phyloP scores from a whole-genome alignment of 169 alveolate species.

The Fabrea salina region DNA sequence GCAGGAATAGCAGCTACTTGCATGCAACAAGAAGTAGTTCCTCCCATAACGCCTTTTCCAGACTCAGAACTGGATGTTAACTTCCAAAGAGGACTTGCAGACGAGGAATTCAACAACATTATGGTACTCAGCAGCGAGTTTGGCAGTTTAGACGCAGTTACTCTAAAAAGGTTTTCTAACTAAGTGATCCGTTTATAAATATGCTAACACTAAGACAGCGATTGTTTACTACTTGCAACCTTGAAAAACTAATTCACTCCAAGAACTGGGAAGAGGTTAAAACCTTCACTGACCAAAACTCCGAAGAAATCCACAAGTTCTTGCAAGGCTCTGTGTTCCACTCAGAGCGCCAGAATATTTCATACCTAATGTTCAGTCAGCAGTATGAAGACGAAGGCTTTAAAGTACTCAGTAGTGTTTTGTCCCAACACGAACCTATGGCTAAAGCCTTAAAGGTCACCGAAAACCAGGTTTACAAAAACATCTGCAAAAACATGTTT shows the following conservation, averaged over 20 bases:
- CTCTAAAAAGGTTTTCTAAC: too few species aligned
- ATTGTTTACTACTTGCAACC: too few species aligned
- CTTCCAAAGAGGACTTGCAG: background rate
- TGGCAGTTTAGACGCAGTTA: too few species aligned
- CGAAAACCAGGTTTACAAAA: background rate
- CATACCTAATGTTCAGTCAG: background rate
- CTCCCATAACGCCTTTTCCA: background rate
- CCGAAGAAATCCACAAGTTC: background rate
- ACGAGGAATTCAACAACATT: too few species aligned
- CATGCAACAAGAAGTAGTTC: background rate
- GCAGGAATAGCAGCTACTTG: background rate
- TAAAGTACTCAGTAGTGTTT: background rate
- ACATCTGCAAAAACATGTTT: background rate
- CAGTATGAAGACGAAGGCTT: background rate
- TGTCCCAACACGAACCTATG: background rate
- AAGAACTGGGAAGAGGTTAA: constrained; percentile 7
- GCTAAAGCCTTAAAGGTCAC: background rate
- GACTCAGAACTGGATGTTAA: background rate
- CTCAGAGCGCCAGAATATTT: background rate
- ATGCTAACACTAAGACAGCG: too few species aligned
- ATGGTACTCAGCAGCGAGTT: too few species aligned
- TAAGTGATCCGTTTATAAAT: too few species aligned
- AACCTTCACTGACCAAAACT: background rate
- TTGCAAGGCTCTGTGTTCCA: background rate
- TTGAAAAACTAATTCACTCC: background rate